These are phyloP conservation scores for Furcasterigmium furcatum DNA, from an alignment of 2,329 filamentous ascomycete species.

Conservation along the genomic window DNA sequence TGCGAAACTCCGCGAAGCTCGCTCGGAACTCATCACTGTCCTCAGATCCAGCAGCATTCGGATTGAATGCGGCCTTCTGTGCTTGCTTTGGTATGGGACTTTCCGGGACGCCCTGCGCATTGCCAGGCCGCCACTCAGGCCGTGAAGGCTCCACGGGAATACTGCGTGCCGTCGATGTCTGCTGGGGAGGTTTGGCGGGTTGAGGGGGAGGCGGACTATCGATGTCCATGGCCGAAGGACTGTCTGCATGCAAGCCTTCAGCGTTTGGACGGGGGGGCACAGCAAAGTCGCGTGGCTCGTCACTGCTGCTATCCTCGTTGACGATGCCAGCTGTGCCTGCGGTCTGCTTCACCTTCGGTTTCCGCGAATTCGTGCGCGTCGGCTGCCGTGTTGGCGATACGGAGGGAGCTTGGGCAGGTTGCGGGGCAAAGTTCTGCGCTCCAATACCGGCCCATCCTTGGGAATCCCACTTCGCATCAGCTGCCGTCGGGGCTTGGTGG, in stretches of 20 bases:
- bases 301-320: slow-evolving; percentile 42
- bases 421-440: slow-evolving; percentile 51
- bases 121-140: slow-evolving; percentile 56
- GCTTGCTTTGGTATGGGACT: slow-evolving; percentile 14
- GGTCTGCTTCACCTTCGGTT: slow-evolving; percentile 53
- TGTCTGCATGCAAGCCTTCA: no score
- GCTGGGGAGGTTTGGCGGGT: slow-evolving; percentile 12
- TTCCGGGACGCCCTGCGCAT: slow-evolving; percentile 25
- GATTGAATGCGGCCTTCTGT: slow-evolving; percentile 18
- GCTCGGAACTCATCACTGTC: slow-evolving; percentile 53
- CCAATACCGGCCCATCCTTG: slow-evolving; percentile 53
- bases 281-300: slow-evolving; percentile 26
- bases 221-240: slow-evolving; percentile 63
- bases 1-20: slow-evolving; percentile 51
- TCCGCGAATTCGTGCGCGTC: slow-evolving; percentile 48
- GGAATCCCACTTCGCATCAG: slow-evolving; percentile 40
- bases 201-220: slow-evolving; percentile 40
- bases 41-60: slow-evolving; percentile 46
- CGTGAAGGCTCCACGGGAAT: slow-evolving; percentile 57
- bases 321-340: slow-evolving; percentile 41
- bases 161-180: slow-evolving; percentile 37
- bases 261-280: slow-evolving; percentile 8
- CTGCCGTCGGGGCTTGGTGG: slow-evolving; percentile 4
- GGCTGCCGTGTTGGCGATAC: slow-evolving; percentile 39
- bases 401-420: slow-evolving; percentile 31